Percentiles rank a stretch among this genome's conserved stretches.
Evolutionary conservation across 257 asterid species (phyloP).

Genomic region (Echites panduratus): DNA sequence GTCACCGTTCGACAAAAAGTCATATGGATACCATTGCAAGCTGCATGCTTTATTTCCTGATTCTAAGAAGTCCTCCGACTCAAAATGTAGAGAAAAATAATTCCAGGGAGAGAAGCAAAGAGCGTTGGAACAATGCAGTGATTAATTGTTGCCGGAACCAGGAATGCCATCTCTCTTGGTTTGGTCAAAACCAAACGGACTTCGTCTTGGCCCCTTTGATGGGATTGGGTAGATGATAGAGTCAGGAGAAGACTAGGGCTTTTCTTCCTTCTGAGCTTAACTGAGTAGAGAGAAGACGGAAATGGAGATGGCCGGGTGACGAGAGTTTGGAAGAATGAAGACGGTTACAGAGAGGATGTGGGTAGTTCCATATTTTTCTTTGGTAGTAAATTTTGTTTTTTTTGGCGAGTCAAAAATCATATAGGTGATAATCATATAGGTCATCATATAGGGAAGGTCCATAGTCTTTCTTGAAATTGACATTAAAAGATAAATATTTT

Average conservation of each 20-base stretch:
- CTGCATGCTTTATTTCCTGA: slow-evolving; percentile 13
- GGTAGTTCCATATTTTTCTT: too few species aligned
- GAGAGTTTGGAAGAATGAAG: too few species aligned
- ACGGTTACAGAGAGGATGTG: too few species aligned
- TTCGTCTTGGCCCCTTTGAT: neutral
- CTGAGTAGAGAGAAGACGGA: neutral
- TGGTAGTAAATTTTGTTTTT: too few species aligned
- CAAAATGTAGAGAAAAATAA: slow-evolving; percentile 23
- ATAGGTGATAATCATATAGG: too few species aligned
- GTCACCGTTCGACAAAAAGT: slow-evolving; percentile 8
- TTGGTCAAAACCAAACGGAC: neutral
- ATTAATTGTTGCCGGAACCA: slow-evolving; percentile 16
- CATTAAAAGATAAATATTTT: too few species aligned
- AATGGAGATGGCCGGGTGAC: neutral
- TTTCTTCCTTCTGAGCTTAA: neutral
- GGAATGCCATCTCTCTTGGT: neutral
- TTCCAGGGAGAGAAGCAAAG: slow-evolving; percentile 25
- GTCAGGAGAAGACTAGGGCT: neutral
- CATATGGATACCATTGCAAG: slow-evolving; percentile 11
- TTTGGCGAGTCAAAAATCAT: too few species aligned
- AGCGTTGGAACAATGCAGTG: slow-evolving; percentile 23
- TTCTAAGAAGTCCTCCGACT: slow-evolving; percentile 9
- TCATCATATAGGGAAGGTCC: too few species aligned
- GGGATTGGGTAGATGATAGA: neutral
- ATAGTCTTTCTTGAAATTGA: too few species aligned